Base-by-base conservation (phyloP, 2,329 filamentous ascomycete species). In the Fusarium sp. region DNA sequence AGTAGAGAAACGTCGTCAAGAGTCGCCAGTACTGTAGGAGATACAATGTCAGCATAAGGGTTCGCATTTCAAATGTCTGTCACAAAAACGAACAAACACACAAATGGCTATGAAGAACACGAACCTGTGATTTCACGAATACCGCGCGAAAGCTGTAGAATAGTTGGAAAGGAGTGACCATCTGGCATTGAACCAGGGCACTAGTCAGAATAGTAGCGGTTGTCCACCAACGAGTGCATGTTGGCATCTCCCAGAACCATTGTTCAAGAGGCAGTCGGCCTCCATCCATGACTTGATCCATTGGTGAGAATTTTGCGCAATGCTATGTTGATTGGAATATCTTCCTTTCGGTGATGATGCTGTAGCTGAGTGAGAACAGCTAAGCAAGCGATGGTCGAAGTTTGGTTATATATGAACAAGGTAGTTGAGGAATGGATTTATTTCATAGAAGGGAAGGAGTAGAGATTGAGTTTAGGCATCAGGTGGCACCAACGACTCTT, bases 201-300 rank as follows among this genome's bases (percentile, higher is more conserved):
- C 95, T 97, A 16, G 93, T 96, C 65, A 94, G 86, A 45, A 98
- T 91, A 0, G 95, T 97, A 9, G 95, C 95, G 30, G 94, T 95
- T 28, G 96, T 98, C 96, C 96, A 99, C 92, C 93, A 97, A 70
- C 96, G 88, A 41, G 96, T 99, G 83, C 95, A 97, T 31, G 96
- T 91, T 7, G 96, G 96, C 93, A 98, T 98, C 82, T 99, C 96
- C 88, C 94, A 98, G 83, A 98, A 98, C 96, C 96, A 99, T 76
- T 95, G 92, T 83, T 98, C 96, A 13, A 99, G 88, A 45, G 95
- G 96, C 79, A 97, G 86, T 60, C 88, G 86, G 66, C 87, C 89
- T 75, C 87, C 89, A 65, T 89, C 88, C 80, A 90, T 86, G 78
- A 89, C 86, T 77, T 88, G 87, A 74, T 90, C 88, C 88, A 90